Conservation (phyloP, 495 filamentous ascomycete genomes). For the Gamarada debralockiae region DNA sequence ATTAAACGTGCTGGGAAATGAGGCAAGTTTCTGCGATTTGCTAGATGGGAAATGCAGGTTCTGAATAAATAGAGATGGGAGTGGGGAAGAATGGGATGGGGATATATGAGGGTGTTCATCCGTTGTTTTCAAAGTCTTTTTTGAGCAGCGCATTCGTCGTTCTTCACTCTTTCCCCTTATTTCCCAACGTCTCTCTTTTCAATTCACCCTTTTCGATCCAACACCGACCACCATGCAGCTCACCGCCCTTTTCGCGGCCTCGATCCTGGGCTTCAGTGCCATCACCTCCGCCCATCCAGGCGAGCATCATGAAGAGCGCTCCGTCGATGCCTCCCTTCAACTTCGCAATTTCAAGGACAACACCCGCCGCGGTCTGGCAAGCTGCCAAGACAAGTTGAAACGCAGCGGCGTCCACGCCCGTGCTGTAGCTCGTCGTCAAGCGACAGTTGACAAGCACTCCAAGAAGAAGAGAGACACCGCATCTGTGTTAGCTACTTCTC, state of each 20-base stretch:
- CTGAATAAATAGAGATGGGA: too few species aligned
- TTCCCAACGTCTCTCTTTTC: too few species aligned
- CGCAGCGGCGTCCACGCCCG: slow-evolving; percentile 3
- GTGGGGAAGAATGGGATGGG: too few species aligned
- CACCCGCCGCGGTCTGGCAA: slow-evolving; percentile 10
- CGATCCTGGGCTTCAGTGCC: slow-evolving; percentile 8
- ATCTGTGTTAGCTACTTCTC: slow-evolving; percentile 28
- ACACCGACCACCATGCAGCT: too few species aligned
- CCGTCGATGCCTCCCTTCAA: background rate
- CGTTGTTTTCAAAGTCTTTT: too few species aligned
- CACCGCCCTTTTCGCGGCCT: background rate
- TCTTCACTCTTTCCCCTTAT: too few species aligned
- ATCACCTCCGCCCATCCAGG: slow-evolving; percentile 11
- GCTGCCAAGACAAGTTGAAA: slow-evolving; percentile 1
- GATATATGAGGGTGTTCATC: too few species aligned
- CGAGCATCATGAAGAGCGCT: slow-evolving; percentile 11
- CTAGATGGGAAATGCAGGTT: too few species aligned
- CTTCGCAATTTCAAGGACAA: slow-evolving; percentile 4
- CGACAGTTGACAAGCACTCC: slow-evolving; percentile 1
- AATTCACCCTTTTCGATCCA: too few species aligned
- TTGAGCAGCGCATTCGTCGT: too few species aligned
- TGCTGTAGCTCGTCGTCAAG: slow-evolving; percentile 3
- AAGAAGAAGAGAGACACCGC: slow-evolving; percentile 25
- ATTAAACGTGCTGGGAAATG: too few species aligned
- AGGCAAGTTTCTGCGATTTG: too few species aligned